Conservation (phyloP, 1,284 basidiomycete species). For the Leccinum solheimii region DNA sequence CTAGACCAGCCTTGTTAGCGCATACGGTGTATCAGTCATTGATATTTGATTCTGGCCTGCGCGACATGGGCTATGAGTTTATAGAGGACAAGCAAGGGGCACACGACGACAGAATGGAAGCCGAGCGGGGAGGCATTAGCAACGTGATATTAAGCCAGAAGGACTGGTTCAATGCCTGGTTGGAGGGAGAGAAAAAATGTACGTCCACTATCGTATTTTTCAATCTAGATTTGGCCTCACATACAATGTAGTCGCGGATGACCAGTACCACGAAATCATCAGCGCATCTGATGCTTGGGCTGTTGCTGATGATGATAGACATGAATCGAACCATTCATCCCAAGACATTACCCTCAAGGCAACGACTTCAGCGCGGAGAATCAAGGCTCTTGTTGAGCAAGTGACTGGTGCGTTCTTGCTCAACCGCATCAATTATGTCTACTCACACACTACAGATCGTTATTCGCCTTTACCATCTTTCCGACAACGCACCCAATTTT, state of each 20-base stretch:
- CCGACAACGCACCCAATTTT: conserved; percentile 78
- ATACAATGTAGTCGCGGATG: conserved; percentile 61
- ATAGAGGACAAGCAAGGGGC: conserved; percentile 43
- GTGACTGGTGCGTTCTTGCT: conserved; percentile 65
- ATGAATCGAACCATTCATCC: conserved; percentile 40
- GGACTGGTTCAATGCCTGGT: conserved; percentile 91
- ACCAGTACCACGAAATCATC: conserved; percentile 83
- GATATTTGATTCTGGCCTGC: conserved; percentile 81
- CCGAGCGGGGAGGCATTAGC: conserved; percentile 74
- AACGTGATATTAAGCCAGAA: conserved; percentile 79
- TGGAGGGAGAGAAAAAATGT: conserved; percentile 87
- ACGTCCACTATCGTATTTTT: conserved; percentile 35
- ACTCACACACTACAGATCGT: conserved; percentile 57
- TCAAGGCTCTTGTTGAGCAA: conserved; percentile 85
- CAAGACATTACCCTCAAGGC: conserved; percentile 47
- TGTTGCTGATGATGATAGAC: conserved; percentile 70
- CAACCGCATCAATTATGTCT: background rate
- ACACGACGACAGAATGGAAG: conserved; percentile 24
- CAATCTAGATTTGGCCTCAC: background rate
- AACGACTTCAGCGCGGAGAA: conserved; percentile 77
- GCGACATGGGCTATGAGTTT: conserved; percentile 74
- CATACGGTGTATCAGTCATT: conserved; percentile 95
- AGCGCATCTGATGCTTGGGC: conserved; percentile 84
- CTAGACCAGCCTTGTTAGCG: conserved; percentile 83
- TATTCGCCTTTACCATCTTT: conserved; percentile 85